Base-by-base conservation (phyloP, 495 filamentous ascomycete species). In the Penicillium macrosclerotiorum region DNA sequence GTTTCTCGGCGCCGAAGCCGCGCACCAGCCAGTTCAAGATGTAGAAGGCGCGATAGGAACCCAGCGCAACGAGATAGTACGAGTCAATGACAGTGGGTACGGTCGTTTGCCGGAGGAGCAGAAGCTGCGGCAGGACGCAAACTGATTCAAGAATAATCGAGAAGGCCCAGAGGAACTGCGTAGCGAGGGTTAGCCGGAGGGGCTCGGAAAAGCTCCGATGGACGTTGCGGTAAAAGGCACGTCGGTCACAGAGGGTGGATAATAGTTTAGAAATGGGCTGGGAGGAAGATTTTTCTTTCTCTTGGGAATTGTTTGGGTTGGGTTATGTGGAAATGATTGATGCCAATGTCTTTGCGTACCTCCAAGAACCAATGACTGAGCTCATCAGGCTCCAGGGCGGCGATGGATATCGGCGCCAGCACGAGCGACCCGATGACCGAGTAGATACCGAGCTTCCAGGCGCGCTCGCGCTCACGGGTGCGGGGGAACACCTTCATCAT, bases 31-130 rank as follows among this genome's bases (percentile, higher is more conserved):
- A 97, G 62, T 95, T 96, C 34, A 95, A 66, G 47, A 96, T 84
- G 71, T 97, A 96, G 40, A 97, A 77, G 27, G 73, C 86, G 42
- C 93, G 87, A 74, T 97, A 98, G 9, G 85, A 83, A 23, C 94
- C 94, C 1, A 97, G 77, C 5, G 89, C 81, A 22, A 92, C 69
- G 33, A 97, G 84, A 65, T 98, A 98, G 69, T 86, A 95, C 6
- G 88, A 93, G 58, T 95, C 89, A 67, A 98, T 91, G 27, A 95
- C 93, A 8, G 94, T 97, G 2, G 93, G 94, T 3, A 96, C 90
- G 24, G 83, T 89, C 16, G 93, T 97, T 61, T 97, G 90, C 34
- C 93, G 86, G 18, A 97, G 82, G 18, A 97, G 81, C 9, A 96
- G 76, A 0, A 97, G 81, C 57, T 98, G 93, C 0, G 94, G 94